Base-by-base conservation (phyloP, 805 yeast species). In the Metschnikowia lachancei region DNA sequence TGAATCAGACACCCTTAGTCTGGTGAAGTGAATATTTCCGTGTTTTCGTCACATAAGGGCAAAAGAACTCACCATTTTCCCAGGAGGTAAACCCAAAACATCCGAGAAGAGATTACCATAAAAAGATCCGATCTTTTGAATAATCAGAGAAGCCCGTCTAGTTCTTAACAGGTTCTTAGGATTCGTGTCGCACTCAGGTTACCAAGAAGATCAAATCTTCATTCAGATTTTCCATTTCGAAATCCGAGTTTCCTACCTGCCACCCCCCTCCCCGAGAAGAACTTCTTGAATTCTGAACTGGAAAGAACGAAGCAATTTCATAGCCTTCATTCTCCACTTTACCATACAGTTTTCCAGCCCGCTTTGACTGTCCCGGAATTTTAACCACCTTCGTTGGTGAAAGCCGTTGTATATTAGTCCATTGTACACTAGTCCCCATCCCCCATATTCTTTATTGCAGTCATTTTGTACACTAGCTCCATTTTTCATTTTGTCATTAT, bases 321-420 rank as follows among this genome's bases (percentile, higher is more conserved):
- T 11, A 7, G 13, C 32, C 10, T 29, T 29, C 6, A 29, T 4
- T 4, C 32, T 12, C 32, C 32, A 11, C 6, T 29, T 29, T 29
- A n/a, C 32, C 14, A 29, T 6, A 29, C 32, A 29, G 32, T 24
- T 30, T 26, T 13, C 26, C 29, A 14, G 20, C 22, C 14, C 41
- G 18, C 12, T n/a, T 24, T 30, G 35, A 31, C 36, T 22, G 20
- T 16, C 40, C 36, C 19, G n/a, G 16, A 31, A 16, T 16, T 24
- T 13, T 24, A 30, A 22, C 24, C 41, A 38, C 34, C 34, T 36
- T 35, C 30, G 24, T 20, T 22, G 47, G 47, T 43, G 47, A 22
- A 20, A 30, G 26, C 40, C 41, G 40, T 35, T 52, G 55, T 52
- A 52, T 47, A 52, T 52, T 52, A 52, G 42, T 29, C 38, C 44